phyloP scores from a whole-genome alignment of 768 basidiomycete genomes.

The Hericium coralloides region DNA sequence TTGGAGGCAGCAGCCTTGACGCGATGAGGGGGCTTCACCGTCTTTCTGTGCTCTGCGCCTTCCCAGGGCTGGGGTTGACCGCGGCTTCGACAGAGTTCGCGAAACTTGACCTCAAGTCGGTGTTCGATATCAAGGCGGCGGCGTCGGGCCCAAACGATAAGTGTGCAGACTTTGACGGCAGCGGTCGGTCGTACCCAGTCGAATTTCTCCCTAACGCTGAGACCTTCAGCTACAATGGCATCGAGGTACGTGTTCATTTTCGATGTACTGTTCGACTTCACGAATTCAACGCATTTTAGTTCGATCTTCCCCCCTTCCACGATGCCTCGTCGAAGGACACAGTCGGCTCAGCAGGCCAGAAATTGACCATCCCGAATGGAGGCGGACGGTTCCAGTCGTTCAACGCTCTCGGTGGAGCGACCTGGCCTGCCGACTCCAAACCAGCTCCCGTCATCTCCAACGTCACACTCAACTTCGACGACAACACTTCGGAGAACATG shows the following conservation, averaged over 20 bases:
- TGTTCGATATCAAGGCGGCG: slow-evolving; percentile 7
- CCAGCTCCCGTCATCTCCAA: not conserved
- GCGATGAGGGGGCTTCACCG: not conserved
- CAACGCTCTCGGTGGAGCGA: slow-evolving; percentile 3
- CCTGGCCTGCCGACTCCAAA: not conserved
- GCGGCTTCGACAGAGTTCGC: not conserved
- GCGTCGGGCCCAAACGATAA: slow-evolving; percentile 4
- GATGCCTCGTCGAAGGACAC: slow-evolving; percentile 4
- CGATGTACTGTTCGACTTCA: not conserved
- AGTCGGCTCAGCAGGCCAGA: slow-evolving; percentile 3
- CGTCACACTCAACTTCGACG: slow-evolving; percentile 7
- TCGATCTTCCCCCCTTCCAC: slow-evolving; percentile 4
- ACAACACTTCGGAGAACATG: not conserved
- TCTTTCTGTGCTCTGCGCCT: not conserved
- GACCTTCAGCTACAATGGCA: slow-evolving; percentile 3
- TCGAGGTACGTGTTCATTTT: slow-evolving; percentile 1
- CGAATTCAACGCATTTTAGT: not conserved
- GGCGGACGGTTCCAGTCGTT: slow-evolving; percentile 4
- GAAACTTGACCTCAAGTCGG: slow-evolving; percentile 2
- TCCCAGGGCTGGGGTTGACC: not conserved
- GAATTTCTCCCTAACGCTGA: slow-evolving; percentile 3
- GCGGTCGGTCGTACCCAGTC: slow-evolving; percentile 8
- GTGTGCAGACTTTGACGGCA: slow-evolving; percentile 8
- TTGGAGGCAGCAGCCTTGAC: not conserved
- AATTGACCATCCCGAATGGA: not conserved